Conservation (phyloP, 2,329 filamentous ascomycete species). For the Juglanconis oblonga region DNA sequence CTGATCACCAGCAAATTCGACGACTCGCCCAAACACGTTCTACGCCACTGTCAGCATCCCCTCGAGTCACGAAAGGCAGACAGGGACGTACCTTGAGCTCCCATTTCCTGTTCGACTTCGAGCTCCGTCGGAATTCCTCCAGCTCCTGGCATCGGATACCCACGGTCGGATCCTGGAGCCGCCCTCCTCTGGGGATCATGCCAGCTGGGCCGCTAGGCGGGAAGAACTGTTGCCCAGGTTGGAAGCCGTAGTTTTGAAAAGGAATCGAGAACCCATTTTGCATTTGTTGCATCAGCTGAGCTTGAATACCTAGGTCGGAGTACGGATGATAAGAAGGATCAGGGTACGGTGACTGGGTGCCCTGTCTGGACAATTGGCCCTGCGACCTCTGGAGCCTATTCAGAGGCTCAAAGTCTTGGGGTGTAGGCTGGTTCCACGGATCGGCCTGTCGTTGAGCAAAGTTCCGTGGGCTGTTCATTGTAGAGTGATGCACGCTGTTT, state of each 20-base stretch:
- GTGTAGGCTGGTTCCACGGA: neutral
- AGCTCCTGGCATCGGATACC: slow-evolving; percentile 69
- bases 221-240: slow-evolving; percentile 8
- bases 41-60: slow-evolving; percentile 28
- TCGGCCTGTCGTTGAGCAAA: slow-evolving; percentile 8
- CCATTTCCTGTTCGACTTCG: slow-evolving; percentile 69
- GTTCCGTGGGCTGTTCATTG: slow-evolving; percentile 11
- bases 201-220: slow-evolving; percentile 15
- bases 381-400: slow-evolving; percentile 8
- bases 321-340: slow-evolving; percentile 6
- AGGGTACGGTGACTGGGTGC: slow-evolving; percentile 11
- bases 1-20: slow-evolving; percentile 95
- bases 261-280: neutral
- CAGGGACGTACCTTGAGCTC: slow-evolving; percentile 66
- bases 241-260: slow-evolving; percentile 6
- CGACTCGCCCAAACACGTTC: slow-evolving; percentile 83
- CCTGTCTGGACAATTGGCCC: slow-evolving; percentile 10
- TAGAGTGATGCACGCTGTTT: slow-evolving; percentile 14
- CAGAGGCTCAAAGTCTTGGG: slow-evolving; percentile 4
- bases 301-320: neutral
- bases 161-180: slow-evolving; percentile 49
- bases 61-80: neutral
- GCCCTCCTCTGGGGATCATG: neutral
- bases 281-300: slow-evolving; percentile 12
- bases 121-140: slow-evolving; percentile 74